Evolutionary conservation across 202 grass and related monocot genomes (phyloP), one percentile per base, ranked within the genome.

Genomic region (Cymbopogon flexuosus): DNA sequence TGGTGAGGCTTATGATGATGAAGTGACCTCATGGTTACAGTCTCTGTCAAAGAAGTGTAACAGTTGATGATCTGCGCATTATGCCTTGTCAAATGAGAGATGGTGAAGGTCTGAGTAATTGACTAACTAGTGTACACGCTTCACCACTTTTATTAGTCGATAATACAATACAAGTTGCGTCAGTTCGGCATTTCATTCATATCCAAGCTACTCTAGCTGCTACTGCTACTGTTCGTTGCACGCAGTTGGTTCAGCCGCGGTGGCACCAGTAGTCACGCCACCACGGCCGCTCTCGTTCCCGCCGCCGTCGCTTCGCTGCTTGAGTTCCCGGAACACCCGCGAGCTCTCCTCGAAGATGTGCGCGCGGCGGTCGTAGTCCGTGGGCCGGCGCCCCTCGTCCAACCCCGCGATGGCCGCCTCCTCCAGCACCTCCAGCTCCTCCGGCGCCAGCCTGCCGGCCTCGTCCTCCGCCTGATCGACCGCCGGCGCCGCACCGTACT

Each of bases 271-370:
- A 2, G 16, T 3, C 16, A 34, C 63, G 29, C 19, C 77, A 3
- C 23, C 42, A 3, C 0, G 21, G 5, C 21, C 64, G 43, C 10
- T 60, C 56, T 59, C 56, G 56, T 2, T 6, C 0, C 5, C 41
- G 61, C 29, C 61, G 31, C 4, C 31, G 33, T 80, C 79, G 23
- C 43, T 60, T 5, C 69, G 89, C 2, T 85, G 47, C 87, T 97
- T 97, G 62, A 89, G 81, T 2, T 54, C 85, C 56, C 46, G 78
- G 67, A 93, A 93, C 35, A 91, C 79, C 58, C 89, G 62, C 6
- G 89, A 93, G 89, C 94, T 91, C 89, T 87, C 80, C 31, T 89
- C 70, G 67, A 97, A 97, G 83, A 97, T 93, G 66, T 91, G 87
- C 65, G 89, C 91, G 82, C 91, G 84, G 59, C 94, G 91, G 84